Percentiles rank a stretch among this genome's conserved stretches.
Evolutionary conservation across 129 eudicot species (phyloP).

Genomic region (Escallonia herrerae): DNA sequence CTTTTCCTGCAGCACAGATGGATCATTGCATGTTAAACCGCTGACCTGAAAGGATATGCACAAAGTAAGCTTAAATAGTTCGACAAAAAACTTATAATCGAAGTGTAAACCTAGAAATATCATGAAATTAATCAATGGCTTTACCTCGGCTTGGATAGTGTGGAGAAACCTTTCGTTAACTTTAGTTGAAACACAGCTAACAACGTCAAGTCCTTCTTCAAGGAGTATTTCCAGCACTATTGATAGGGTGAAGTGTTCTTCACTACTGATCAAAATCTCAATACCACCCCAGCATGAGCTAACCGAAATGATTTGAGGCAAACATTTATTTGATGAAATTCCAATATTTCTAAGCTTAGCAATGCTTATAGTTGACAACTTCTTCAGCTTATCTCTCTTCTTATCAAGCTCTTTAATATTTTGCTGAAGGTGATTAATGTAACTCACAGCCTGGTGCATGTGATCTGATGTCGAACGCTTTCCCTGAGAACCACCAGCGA

Average conservation of each 20-base stretch:
- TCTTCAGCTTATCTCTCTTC: slow-evolving; percentile 24
- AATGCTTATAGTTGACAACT: not conserved
- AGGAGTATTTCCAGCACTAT: slow-evolving; percentile 2
- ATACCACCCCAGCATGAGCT: slow-evolving; percentile 8
- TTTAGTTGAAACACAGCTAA: slow-evolving; percentile 15
- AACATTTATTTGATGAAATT: not conserved
- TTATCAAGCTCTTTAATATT: slow-evolving; percentile 15
- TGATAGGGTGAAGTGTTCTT: slow-evolving; percentile 16
- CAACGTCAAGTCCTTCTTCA: slow-evolving; percentile 13
- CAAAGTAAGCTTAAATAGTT: not conserved
- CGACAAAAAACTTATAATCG: not conserved
- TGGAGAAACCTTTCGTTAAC: slow-evolving; percentile 7
- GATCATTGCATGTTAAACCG: slow-evolving; percentile 17
- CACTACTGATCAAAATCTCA: slow-evolving; percentile 29
- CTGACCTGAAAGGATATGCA: slow-evolving; percentile 28
- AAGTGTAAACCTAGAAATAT: not conserved
- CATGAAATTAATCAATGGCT: too few relatives aligned
- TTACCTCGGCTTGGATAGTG: slow-evolving; percentile 17
- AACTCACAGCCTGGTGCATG: slow-evolving; percentile 28
- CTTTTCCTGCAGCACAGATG: slow-evolving; percentile 26
- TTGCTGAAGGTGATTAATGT: slow-evolving; percentile 27
- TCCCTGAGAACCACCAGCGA: slow-evolving; percentile 28
- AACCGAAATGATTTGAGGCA: slow-evolving; percentile 20
- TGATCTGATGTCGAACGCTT: slow-evolving; percentile 47
- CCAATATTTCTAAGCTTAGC: not conserved